Evolutionary conservation across 345 rosid genomes (phyloP), one percentile per base, ranked within the genome.

Genomic region (Ceriops tagal): DNA sequence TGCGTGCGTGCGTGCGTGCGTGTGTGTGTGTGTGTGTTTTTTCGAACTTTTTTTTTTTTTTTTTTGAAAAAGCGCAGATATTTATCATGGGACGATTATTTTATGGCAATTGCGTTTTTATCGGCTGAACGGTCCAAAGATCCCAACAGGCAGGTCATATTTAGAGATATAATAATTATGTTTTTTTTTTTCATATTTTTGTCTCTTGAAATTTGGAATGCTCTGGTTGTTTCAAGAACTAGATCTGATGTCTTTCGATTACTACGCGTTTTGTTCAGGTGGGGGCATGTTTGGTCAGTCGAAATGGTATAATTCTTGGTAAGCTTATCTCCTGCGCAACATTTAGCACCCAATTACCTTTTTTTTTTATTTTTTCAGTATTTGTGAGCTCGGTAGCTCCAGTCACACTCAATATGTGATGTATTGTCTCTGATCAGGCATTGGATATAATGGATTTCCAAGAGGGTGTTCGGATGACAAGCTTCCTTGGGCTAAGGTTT

Each of bases 401-500:
- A 26, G 5, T 66, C 15, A 11, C 49, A 20, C 51, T 55, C 22
- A 31, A 39, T 37, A 27, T 3, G 21, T 53, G 58, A 55, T 55
- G 16, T 64, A 27, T 43, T 43, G 49, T 60, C 26, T 73, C 62
- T 72, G 67, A 21, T 68, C 71, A 91, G 97, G 97, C 70, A 93
- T 93, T 69, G 98, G 98, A 74, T 93, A 93, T 74, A 93, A 91
- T 82, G 98, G 98, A 58, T 91, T 93, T 88, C 97, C 97, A 35
- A 86, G 98, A 83, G 98, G 98, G 65, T 93, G 98, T 76, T 91
- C 98, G 1, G 98, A 93, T 82, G 98, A 91, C 74, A 82, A 71
- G 75, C 97, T 93, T 84, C 96, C 98, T 20, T 93, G 98, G 98
- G 96, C 97, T 69, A 93, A 91, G 96, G 97, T 89, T 79, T 27